Base-by-base conservation (phyloP, 345 rosid species). In the Salix koriyanagi region DNA sequence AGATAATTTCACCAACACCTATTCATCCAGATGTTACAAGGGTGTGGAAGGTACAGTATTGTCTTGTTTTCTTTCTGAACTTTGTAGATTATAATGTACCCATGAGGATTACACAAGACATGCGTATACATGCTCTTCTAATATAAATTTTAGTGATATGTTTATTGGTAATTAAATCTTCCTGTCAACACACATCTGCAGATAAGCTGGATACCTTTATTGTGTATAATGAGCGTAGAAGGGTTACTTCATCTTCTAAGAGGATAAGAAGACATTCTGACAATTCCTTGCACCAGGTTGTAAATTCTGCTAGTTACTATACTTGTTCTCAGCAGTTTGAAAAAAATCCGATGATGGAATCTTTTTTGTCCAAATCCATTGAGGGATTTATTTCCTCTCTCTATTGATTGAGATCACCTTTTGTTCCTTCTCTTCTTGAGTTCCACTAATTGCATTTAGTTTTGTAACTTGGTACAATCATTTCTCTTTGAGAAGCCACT, bases 191-290 rank as follows among this genome's bases (percentile, higher is more conserved):
- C 60, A 25, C 80, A 32, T 76, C 44, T 48, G 76, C 87, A 93
- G 96, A 90, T 48, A 81, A 90, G 58, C 81, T 93, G 80, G 97
- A 91, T 80, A 90, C 94, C n/a, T 95, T 86, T 81, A 84, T 93
- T 73, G 96, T 95, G 56, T 88, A 90, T 79, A 95, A 95, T 71
- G 94, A 93, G 79, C 80, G 97, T 75, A 93, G 92, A 82, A 88
- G 80, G 86, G 97, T 95, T 77, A 93, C 99, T 41, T 95, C 99
- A 72, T 95, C 99, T 69, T 90, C 97, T 74, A 95, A 92, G 89
- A 94, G 85, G 90, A 95, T 91, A 79, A 90, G 91, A 84, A 91
- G 88, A 75, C 80, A 84, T 52, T 74, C 84, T 65, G 89, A 86
- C 71, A 85, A 71, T 75, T 90, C 90, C 48, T 82, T 95, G 80